phyloP scores from a whole-genome alignment of 306 rosid genomes.

The Vicia villosa region DNA sequence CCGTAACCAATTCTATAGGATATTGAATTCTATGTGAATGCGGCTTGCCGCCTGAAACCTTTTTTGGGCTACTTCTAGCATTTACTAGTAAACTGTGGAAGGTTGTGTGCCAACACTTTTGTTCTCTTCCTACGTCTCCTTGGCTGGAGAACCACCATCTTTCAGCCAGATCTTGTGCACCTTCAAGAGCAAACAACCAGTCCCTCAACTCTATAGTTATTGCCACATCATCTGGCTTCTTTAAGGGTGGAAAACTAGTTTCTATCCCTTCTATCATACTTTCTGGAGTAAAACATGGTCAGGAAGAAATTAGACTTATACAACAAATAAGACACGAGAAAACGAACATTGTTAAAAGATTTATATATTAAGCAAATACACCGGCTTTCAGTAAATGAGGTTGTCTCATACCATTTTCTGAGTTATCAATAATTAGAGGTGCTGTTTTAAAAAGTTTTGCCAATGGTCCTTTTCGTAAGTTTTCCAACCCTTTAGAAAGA shows the following conservation, averaged over 20 bases:
- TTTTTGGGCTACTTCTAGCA: constrained; percentile 65
- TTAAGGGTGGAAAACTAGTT: constrained; percentile 49
- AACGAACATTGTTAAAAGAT: neutral
- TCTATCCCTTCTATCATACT: constrained; percentile 56
- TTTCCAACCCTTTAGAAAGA: constrained; percentile 72
- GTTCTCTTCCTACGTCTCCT: constrained; percentile 64
- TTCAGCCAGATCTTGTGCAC: constrained; percentile 71
- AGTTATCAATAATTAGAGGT: constrained; percentile 45
- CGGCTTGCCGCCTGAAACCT: constrained; percentile 44
- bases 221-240: constrained; percentile 76
- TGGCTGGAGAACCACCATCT: constrained; percentile 61
- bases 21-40: constrained; percentile 43
- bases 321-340: constrained; percentile 18
- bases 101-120: constrained; percentile 89
- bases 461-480: constrained; percentile 73
- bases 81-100: constrained; percentile 62
- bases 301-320: constrained; percentile 14
- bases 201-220: constrained; percentile 71
- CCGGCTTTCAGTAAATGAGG: constrained; percentile 25
- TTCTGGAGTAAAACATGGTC: constrained; percentile 40
- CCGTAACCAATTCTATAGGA: constrained; percentile 74
- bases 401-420: constrained; percentile 58
- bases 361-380: constrained; percentile 23
- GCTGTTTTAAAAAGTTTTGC: constrained; percentile 66
- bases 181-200: constrained; percentile 97